Evolutionary conservation across 768 basidiomycete species (phyloP), one percentile per base, ranked within the genome.

Genomic region (Serendipita sp.): DNA sequence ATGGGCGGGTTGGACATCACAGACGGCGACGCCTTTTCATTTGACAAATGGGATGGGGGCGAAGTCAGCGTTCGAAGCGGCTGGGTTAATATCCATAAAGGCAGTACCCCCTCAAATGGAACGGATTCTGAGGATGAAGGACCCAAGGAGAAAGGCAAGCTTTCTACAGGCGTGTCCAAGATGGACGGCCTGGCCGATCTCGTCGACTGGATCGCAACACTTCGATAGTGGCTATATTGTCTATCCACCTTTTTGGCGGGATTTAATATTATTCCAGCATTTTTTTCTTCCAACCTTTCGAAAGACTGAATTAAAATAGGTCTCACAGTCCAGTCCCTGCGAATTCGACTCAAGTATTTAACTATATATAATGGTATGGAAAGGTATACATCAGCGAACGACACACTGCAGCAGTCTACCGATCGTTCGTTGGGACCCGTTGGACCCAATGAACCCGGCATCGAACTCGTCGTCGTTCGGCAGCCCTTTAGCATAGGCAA

Each of bases 1-100:
- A 74, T 87, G 74, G 88, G 86, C 41, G 38, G 38, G 1, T 2
- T 92, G 64, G 88, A 91, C 58, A 88, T 86, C 70, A 78, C 74
- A 32, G 80, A 78, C 13, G 66, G 48, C 4, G 80, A 78, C 0
- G 67, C 75, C 18, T 92, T 92, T 77, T 84, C 77, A 68, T 92
- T 92, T 69, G 79, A 78, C 2, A 83, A 86, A 47, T 92, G 89
- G 89, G 89, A 91, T 68, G 90, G 88, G 2, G 89, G 90, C 5
- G 84, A 89, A n/a, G 76, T 90, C 18, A 71, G 76, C 1, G 86
- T 90, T 45, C 44, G 56, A 24, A 51, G 56, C 41, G 65, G 66
- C 5, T 68, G 67, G 67, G 67, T 68, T 11, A 53, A 63, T 24
- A 46, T 66, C 18, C 24, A 54, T 1, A 47, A 65, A 35, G 38